Percentiles rank a stretch among this genome's conserved stretches.
These are phyloP conservation scores for Tulasnella calospora DNA, from an alignment of 768 basidiomycete species.

Conservation along the genomic window DNA sequence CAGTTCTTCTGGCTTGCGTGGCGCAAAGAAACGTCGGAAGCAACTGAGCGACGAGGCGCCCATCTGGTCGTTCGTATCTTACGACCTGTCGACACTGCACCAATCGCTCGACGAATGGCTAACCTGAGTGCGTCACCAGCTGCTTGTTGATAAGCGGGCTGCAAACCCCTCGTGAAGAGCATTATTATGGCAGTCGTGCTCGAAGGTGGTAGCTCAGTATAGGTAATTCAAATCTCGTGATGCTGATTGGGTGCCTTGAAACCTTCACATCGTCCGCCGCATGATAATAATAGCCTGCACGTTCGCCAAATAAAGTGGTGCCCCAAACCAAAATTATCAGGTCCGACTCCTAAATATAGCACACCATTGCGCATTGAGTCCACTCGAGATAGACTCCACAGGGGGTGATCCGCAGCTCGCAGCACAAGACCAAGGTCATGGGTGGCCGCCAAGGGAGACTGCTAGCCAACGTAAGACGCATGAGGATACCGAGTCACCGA, in stretches of 20 bases:
- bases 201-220: neutral
- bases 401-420: neutral
- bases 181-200: neutral
- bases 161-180: neutral
- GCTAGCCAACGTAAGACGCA: neutral
- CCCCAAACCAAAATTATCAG: neutral
- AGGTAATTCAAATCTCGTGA: neutral
- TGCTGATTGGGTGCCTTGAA: neutral
- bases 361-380: neutral
- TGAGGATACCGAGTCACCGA: neutral
- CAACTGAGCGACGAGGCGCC: too few relatives aligned
- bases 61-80: too few relatives aligned
- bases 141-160: neutral
- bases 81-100: too few relatives aligned
- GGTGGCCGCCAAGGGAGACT: neutral
- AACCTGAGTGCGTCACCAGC: too few relatives aligned
- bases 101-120: too few relatives aligned
- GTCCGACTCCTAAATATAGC: neutral
- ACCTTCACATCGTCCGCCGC: neutral
- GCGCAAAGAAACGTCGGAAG: too few relatives aligned
- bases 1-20: too few relatives aligned
- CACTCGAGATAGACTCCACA: neutral
- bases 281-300: neutral
- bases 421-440: neutral
- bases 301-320: neutral